Evolutionary conservation across 2,329 filamentous ascomycete genomes (phyloP).

Genomic region (Microdochium nivale): DNA sequence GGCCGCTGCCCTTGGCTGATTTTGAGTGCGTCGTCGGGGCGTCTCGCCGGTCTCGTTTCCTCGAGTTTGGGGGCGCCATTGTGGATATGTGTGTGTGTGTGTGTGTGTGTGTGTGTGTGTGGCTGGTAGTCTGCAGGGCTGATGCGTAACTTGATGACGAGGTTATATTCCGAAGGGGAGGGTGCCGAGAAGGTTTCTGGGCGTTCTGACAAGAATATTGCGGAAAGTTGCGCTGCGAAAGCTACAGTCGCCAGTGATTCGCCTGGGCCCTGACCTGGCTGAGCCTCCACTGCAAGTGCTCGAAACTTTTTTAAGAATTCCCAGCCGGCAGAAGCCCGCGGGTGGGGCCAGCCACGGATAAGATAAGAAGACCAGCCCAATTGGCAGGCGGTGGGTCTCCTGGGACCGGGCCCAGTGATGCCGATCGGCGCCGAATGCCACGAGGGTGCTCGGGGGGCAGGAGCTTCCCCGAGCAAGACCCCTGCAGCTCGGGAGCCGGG

Average conservation of each 20-base stretch:
- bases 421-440: no score
- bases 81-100: neutral
- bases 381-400: neutral
- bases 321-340: neutral
- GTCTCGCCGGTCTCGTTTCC: neutral
- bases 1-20: constrained; percentile 13
- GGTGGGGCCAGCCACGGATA: neutral
- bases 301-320: neutral
- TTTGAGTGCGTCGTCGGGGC: neutral
- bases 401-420: no score
- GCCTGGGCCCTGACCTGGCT: neutral
- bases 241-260: neutral
- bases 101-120: neutral
- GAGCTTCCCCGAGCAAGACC: neutral
- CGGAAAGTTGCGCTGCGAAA: no score
- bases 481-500: no score
- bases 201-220: no score
- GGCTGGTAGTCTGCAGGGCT: no score
- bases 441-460: no score
- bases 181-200: no score
- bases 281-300: neutral
- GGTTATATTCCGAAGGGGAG: no score
- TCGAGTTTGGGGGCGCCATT: neutral
- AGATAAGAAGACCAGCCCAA: neutral
- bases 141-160: no score